A percentile compares a stretch with the other conserved stretches of the same genome.
Conservation (phyloP, 1,284 basidiomycete genomes). For the Cutaneotrichosporon spelunceum region DNA sequence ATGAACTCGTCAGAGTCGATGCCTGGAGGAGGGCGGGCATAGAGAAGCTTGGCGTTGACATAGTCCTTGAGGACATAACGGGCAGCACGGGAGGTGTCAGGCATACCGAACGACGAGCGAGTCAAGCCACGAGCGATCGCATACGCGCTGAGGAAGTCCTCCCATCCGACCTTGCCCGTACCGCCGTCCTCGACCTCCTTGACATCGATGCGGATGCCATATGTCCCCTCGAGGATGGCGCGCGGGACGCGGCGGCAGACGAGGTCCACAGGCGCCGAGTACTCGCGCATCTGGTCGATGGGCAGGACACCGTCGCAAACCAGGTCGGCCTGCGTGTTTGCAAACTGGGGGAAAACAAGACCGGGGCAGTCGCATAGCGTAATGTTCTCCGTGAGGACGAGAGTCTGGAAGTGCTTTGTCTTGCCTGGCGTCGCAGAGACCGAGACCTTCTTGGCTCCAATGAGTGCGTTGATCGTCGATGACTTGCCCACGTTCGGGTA, state of each 20-base stretch:
- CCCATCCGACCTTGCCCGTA: slow-evolving; percentile 69
- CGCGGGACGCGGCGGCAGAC: slow-evolving; percentile 77
- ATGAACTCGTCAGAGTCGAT: slow-evolving; percentile 74
- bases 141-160: slow-evolving; percentile 82
- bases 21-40: slow-evolving; percentile 77
- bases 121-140: slow-evolving; percentile 92
- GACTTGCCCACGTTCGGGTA: slow-evolving; percentile 64
- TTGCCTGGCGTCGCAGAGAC: slow-evolving; percentile 97
- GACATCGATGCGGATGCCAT: slow-evolving; percentile 77
- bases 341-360: slow-evolving; percentile 97
- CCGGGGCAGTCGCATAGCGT: slow-evolving; percentile 98
- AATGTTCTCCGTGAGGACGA: slow-evolving; percentile 80
- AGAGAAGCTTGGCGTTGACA: slow-evolving; percentile 89
- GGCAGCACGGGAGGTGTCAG: slow-evolving; percentile 91
- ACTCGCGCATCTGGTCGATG: slow-evolving; percentile 95
- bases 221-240: slow-evolving; percentile 81
- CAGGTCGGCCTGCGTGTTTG: slow-evolving; percentile 89
- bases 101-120: slow-evolving; percentile 91
- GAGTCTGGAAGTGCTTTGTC: slow-evolving; percentile 99
- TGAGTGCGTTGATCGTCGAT: slow-evolving; percentile 59
- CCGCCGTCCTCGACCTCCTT: slow-evolving; percentile 77
- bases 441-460: slow-evolving; percentile 83
- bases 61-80: slow-evolving; percentile 96
- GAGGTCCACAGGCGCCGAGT: slow-evolving; percentile 80
- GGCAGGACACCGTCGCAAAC: slow-evolving; percentile 96